phyloP scores from a whole-genome alignment of 371 early-diverging fungal species.

The Rhizomucor pusillus region DNA sequence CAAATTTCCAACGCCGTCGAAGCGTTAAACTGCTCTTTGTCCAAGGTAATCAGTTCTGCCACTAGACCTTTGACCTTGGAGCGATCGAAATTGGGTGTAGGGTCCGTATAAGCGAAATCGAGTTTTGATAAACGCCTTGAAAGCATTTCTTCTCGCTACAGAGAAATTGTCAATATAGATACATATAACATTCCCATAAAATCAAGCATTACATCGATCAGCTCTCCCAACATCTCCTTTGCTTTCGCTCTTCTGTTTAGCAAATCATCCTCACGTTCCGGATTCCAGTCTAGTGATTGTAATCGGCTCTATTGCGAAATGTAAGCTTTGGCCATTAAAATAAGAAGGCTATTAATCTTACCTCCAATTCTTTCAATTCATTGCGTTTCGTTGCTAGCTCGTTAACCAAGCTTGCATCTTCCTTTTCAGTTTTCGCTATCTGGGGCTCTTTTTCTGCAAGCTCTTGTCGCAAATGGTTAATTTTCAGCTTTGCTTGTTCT shows the following conservation, averaged over 20 bases:
- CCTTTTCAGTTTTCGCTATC: conserved; percentile 44
- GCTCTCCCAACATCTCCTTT: conserved; percentile 29
- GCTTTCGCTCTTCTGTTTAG: conserved; percentile 28
- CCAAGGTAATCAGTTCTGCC: conserved; percentile 81
- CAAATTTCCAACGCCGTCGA: conserved; percentile 89
- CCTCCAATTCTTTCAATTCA: conserved; percentile 34
- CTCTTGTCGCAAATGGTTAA: conserved; percentile 64
- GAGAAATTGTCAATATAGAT: conserved; percentile 10
- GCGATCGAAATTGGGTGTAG: conserved; percentile 85
- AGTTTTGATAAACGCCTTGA: conserved; percentile 54
- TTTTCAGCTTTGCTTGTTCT: conserved; percentile 75
- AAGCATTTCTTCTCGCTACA: conserved; percentile 44
- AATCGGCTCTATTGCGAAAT: conserved; percentile 22
- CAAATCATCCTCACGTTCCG: conserved; percentile 43
- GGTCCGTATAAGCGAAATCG: conserved; percentile 72
- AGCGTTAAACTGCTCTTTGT: conserved; percentile 56
- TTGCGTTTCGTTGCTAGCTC: conserved; percentile 49
- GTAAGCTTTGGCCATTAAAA: background rate
- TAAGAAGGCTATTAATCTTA: conserved; percentile 1
- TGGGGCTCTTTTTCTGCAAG: conserved; percentile 56
- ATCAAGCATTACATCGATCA: conserved; percentile 36
- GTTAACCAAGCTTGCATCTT: conserved; percentile 42
- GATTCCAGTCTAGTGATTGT: conserved; percentile 50
- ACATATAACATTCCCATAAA: conserved; percentile 12
- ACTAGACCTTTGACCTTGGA: conserved; percentile 89